Evolutionary conservation across 495 filamentous ascomycete species (phyloP).

Genomic region (Aspergillus haitiensis): DNA sequence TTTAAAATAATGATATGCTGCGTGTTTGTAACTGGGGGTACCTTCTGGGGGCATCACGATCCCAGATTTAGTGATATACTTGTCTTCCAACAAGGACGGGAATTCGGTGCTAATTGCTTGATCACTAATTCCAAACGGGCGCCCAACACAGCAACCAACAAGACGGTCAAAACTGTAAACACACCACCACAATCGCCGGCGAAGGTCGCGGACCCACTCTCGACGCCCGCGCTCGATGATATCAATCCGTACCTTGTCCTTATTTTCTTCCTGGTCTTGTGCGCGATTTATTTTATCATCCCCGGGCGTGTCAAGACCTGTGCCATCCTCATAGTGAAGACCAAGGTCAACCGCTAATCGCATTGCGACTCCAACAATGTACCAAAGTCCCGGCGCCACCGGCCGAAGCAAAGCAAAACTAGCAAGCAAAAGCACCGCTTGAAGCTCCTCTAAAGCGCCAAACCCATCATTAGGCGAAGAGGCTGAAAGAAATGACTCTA

Average conservation of each 20-base stretch:
- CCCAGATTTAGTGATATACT: constrained; percentile 83
- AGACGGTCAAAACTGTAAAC: constrained; percentile 92
- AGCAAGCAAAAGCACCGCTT: constrained; percentile 85
- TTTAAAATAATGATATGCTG: constrained; percentile 88
- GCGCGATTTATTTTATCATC: constrained; percentile 34
- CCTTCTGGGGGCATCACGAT: constrained; percentile 57
- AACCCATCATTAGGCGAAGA: constrained; percentile 61
- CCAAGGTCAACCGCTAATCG: constrained; percentile 89
- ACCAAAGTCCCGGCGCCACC: constrained; percentile 92
- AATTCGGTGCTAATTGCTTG: constrained; percentile 94
- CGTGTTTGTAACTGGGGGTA: constrained; percentile 78
- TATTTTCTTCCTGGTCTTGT: constrained; percentile 22
- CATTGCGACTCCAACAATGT: constrained; percentile 91
- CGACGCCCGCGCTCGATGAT: constrained; percentile 68
- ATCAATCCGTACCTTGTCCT: constrained; percentile 42
- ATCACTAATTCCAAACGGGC: constrained; percentile 91
- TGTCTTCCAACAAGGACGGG: constrained; percentile 81
- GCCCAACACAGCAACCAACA: constrained; percentile 86
- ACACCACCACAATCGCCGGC: constrained; percentile 93
- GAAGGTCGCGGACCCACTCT: constrained; percentile 84
- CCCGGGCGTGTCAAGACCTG: constrained; percentile 56
- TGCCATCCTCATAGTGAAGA: constrained; percentile 87
- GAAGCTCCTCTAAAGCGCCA: constrained; percentile 85
- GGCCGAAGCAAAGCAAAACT: constrained; percentile 89
- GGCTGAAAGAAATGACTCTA: constrained; percentile 81